A percentile compares a stretch with the other conserved stretches of the same genome.
phyloP scores from a whole-genome alignment of 2,329 filamentous ascomycete species.

The Trichoderma koningii region DNA sequence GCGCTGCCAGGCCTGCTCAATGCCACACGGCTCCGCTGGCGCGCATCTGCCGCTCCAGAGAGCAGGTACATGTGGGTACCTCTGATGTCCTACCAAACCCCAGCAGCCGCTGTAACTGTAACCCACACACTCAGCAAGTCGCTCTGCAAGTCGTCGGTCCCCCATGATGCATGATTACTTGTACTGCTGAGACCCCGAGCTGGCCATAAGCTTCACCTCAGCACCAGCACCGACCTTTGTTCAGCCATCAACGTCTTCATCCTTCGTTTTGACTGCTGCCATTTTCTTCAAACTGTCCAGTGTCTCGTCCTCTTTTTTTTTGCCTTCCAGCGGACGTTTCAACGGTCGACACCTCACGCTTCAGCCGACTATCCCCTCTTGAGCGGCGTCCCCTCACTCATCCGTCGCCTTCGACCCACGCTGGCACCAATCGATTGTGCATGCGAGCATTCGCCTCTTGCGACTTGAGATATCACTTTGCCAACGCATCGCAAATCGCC shows the following conservation, averaged over 20 bases:
- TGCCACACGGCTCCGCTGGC: slow-evolving; percentile 18
- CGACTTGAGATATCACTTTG: background rate
- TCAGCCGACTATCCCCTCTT: slow-evolving; percentile 9
- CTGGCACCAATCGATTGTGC: slow-evolving; percentile 23
- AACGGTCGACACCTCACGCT: background rate
- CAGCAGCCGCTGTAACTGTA: slow-evolving; percentile 2
- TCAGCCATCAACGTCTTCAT: background rate
- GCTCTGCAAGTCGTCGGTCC: background rate
- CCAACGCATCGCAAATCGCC: slow-evolving; percentile 21
- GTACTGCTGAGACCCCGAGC: slow-evolving; percentile 17
- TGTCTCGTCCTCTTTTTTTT: background rate
- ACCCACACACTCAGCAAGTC: slow-evolving; percentile 4
- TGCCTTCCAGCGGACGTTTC: slow-evolving; percentile 2
- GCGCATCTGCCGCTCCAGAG: slow-evolving; percentile 16
- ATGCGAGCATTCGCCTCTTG: slow-evolving; percentile 24
- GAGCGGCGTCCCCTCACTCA: slow-evolving; percentile 26
- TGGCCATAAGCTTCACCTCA: slow-evolving; percentile 21
- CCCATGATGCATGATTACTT: background rate
- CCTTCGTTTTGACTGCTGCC: background rate
- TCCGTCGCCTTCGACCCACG: slow-evolving; percentile 25
- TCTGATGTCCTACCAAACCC: background rate
- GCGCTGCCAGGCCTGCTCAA: background rate
- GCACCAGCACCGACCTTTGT: background rate
- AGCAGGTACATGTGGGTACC: slow-evolving; percentile 15
- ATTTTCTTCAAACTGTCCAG: background rate